phyloP scores from a whole-genome alignment of 2,329 filamentous ascomycete species.

The Aspergillus sp. region DNA sequence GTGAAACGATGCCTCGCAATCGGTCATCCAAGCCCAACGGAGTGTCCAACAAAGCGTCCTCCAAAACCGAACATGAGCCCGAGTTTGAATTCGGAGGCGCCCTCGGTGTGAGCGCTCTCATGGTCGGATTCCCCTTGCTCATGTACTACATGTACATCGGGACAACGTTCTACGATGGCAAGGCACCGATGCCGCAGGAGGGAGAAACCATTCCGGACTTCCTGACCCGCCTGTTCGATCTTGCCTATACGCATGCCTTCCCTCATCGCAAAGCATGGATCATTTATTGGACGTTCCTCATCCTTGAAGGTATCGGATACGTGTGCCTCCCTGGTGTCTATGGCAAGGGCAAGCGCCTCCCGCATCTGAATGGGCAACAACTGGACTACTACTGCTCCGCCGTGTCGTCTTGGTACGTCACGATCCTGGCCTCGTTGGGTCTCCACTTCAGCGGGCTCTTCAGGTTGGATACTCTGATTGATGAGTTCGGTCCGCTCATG shows the following conservation, averaged over 20 bases:
- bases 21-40: not conserved
- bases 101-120: constrained; percentile 72
- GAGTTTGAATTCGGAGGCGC: constrained; percentile 80
- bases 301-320: constrained; percentile 81
- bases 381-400: constrained; percentile 93
- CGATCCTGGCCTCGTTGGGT: constrained; percentile 64
- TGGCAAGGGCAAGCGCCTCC: constrained; percentile 82
- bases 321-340: constrained; percentile 82
- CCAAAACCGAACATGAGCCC: not conserved
- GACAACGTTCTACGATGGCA: constrained; percentile 84
- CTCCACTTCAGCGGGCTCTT: constrained; percentile 83
- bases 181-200: constrained; percentile 65
- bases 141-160: constrained; percentile 99
- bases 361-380: constrained; percentile 76
- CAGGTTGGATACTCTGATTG: constrained; percentile 82
- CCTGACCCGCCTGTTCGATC: constrained; percentile 63
- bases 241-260: constrained; percentile 80
- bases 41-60: not conserved
- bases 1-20: not conserved
- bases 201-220: constrained; percentile 71
- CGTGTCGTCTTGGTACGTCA: constrained; percentile 80
- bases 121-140: constrained; percentile 82
- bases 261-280: constrained; percentile 78
- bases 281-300: constrained; percentile 92
- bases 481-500: constrained; percentile 91